phyloP scores from a whole-genome alignment of 352 stramenopile genomes.

The Plasmopara muralis region DNA sequence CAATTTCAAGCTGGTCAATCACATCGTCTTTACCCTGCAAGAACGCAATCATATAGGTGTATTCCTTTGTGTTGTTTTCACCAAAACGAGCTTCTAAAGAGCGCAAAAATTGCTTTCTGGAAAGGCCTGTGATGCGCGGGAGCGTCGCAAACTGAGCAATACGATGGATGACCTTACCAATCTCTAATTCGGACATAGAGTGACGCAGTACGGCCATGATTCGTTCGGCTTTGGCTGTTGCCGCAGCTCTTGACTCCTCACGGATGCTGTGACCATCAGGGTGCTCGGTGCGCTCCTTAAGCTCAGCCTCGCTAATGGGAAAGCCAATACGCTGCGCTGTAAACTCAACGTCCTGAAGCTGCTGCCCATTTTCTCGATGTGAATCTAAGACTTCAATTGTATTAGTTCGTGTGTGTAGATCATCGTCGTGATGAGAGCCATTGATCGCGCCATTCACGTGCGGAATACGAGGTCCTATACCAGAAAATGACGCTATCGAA shows the following conservation, averaged over 20 bases:
- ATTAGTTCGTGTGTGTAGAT: conserved; percentile 6
- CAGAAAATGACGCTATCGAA: background rate
- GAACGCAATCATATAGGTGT: conserved; percentile 67
- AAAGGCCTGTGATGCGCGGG: conserved; percentile 61
- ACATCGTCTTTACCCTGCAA: conserved; percentile 63
- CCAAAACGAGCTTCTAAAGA: conserved; percentile 69
- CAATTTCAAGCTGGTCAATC: conserved; percentile 56
- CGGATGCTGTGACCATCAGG: conserved; percentile 43
- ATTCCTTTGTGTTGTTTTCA: conserved; percentile 47
- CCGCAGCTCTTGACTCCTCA: conserved; percentile 60
- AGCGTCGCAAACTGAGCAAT: conserved; percentile 75
- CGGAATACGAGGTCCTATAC: conserved; percentile 1
- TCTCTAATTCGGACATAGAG: conserved; percentile 80
- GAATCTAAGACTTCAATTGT: conserved; percentile 23
- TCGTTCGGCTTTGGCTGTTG: conserved; percentile 64
- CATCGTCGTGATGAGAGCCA: conserved; percentile 13
- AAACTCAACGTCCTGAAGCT: conserved; percentile 50
- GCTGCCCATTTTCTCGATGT: conserved; percentile 23
- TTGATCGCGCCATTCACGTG: conserved; percentile 16
- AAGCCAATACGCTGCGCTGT: conserved; percentile 72
- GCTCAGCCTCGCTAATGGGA: conserved; percentile 34
- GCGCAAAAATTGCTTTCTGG: conserved; percentile 70
- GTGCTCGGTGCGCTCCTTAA: conserved; percentile 32
- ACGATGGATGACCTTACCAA: conserved; percentile 74
- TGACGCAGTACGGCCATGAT: conserved; percentile 74